Base-by-base conservation (phyloP, 2,329 filamentous ascomycete genomes). In the Colletotrichum sp. region DNA sequence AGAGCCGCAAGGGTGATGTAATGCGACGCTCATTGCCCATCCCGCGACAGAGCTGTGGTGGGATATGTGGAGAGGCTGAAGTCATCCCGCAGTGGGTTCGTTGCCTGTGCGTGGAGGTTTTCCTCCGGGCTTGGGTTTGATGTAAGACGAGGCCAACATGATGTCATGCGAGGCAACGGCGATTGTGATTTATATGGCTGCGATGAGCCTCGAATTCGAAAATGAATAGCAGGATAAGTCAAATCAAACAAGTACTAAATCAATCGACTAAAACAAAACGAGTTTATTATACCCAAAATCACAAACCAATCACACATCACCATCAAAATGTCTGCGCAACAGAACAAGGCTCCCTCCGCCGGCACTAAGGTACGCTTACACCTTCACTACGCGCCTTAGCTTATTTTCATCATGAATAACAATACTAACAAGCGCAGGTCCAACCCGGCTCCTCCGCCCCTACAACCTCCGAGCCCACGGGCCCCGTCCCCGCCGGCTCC, bases 401-500 rank as follows among this genome's bases (percentile, higher is more conserved):
- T 8, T 5, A 13, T 8, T 3, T 3, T 9, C 26, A 48, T 13
- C 52, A 9, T n/a, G 15, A 26, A 28, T 64, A 30, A 34, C 64
- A 34, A 28, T 30, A 32, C 76, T 80, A 55, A 80, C 73, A 72
- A 65, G 30, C 6, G n/a, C 68, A 92, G 87, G 89, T 91, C 76
- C 84, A 84, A 22, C 84, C 84, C 60, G 86, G 88, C 71, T 77
- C 83, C 75, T 84, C 90, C 63, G 87, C 90, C 60, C 89, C 91
- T 32, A 72, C 81, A 1, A 89, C 88, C 75, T 82, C 86, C 18
- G 95, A 97, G 83, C 86, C 89, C 16, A 86, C 93, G 7, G 95
- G 95, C 68, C 80, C 88, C 30, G 89, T 96, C 2, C 85, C 90
- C 60, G 86, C 89, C 16, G 94, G 94, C 84, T 96, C 94, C 8